Percentiles rank a stretch among this genome's conserved stretches.
phyloP scores from a whole-genome alignment of 2,329 filamentous ascomycete genomes.

The Macrophomina pseudophaseolina region DNA sequence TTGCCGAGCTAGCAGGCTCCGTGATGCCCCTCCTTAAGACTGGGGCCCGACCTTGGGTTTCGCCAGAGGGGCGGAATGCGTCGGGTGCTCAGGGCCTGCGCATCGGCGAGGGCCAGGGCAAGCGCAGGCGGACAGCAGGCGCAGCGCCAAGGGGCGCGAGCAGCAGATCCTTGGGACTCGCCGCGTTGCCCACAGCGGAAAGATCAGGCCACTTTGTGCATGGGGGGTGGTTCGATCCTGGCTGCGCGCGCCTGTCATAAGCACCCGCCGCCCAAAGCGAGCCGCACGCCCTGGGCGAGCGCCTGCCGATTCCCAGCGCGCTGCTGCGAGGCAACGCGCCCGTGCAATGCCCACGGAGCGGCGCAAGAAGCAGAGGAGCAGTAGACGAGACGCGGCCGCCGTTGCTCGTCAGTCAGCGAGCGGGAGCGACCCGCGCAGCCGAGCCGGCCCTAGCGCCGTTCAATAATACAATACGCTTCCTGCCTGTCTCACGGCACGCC shows the following conservation, averaged over 20 bases:
- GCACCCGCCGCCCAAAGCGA: slow-evolving; percentile 10
- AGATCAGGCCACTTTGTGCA: slow-evolving; percentile 25
- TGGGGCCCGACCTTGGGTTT: slow-evolving; percentile 23
- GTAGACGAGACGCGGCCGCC: background rate
- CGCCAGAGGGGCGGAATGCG: slow-evolving; percentile 23
- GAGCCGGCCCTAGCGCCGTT: slow-evolving; percentile 9
- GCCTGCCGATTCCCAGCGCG: slow-evolving; percentile 2
- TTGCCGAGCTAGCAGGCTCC: slow-evolving; percentile 22
- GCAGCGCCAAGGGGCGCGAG: slow-evolving; percentile 24
- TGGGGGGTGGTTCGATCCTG: slow-evolving; percentile 19
- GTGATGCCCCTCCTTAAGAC: slow-evolving; percentile 26
- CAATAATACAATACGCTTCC: background rate
- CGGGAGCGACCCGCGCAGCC: slow-evolving; percentile 18
- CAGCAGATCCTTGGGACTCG: slow-evolving; percentile 23
- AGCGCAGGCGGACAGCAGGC: slow-evolving; percentile 18
- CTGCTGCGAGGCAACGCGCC: background rate
- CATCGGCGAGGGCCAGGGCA: slow-evolving; percentile 20
- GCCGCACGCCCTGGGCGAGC: background rate
- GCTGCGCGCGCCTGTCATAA: slow-evolving; percentile 21
- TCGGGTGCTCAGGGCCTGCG: slow-evolving; percentile 17
- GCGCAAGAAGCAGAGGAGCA: background rate
- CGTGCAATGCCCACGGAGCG: background rate
- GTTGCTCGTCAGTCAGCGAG: background rate
- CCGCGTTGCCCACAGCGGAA: slow-evolving; percentile 3
- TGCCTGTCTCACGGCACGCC: slow-evolving; percentile 8